Conservation (phyloP, 805 yeast species). For the Barnettozyma botsteinii region DNA sequence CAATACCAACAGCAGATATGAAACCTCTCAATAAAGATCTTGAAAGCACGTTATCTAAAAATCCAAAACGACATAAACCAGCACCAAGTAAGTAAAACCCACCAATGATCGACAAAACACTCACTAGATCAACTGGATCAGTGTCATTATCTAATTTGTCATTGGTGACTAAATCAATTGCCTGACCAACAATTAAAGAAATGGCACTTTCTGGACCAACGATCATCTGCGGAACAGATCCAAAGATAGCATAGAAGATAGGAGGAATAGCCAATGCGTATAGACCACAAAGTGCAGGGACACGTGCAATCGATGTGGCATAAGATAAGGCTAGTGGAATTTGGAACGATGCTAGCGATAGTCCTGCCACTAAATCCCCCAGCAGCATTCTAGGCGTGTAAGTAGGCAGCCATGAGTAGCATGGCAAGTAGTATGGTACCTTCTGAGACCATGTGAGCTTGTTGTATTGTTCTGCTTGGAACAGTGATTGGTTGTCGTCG, state of each 20-base stretch:
- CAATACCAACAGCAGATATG: constrained; percentile 77
- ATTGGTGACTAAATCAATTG: constrained; percentile 50
- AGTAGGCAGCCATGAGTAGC: constrained; percentile 57
- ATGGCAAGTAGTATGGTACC: constrained; percentile 62
- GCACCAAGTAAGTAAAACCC: constrained; percentile 68
- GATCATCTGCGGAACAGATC: constrained; percentile 83
- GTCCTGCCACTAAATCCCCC: constrained; percentile 75
- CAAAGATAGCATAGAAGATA: constrained; percentile 66
- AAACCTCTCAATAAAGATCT: constrained; percentile 77
- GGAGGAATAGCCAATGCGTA: constrained; percentile 76
- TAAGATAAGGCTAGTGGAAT: constrained; percentile 71
- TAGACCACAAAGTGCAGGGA: constrained; percentile 76
- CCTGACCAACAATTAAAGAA: constrained; percentile 76
- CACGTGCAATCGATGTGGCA: constrained; percentile 78
- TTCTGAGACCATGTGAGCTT: constrained; percentile 20
- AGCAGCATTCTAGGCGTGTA: constrained; percentile 37
- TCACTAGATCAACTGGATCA: constrained; percentile 51
- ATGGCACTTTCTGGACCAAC: constrained; percentile 93
- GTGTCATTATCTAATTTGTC: constrained; percentile 35
- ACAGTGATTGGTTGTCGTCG: constrained; percentile 7
- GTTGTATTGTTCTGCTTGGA: constrained; percentile 2
- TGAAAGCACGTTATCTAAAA: constrained; percentile 72
- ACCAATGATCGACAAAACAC: constrained; percentile 64
- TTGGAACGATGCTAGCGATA: constrained; percentile 85
- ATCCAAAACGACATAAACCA: constrained; percentile 83